phyloP scores from a whole-genome alignment of 2,329 filamentous ascomycete genomes.

The Cercospora sp. region DNA sequence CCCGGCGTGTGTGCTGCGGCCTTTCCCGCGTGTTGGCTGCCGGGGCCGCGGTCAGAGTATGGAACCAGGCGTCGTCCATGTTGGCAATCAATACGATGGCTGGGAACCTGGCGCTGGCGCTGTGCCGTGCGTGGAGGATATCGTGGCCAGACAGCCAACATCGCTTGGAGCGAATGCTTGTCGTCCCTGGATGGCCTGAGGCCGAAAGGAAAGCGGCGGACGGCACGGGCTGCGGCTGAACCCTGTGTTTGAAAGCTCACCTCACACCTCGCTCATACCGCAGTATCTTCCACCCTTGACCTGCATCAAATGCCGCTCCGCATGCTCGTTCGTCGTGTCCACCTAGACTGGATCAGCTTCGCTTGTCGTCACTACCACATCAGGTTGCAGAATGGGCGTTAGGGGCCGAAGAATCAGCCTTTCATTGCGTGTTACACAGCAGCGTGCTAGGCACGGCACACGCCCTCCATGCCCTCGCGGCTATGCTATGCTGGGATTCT shows the following conservation, averaged over 20 bases:
- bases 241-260: not conserved
- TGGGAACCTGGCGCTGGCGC: not conserved
- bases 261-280: constrained; percentile 1
- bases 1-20: constrained; percentile 62
- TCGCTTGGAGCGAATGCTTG: not conserved
- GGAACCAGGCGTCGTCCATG: constrained; percentile 79
- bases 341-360: not conserved
- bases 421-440: not conserved
- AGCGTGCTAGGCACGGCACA: not conserved
- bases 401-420: not conserved
- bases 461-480: not conserved
- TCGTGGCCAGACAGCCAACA: not conserved
- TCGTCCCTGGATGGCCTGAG: not conserved
- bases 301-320: not conserved
- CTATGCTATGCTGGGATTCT: not conserved
- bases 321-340: not conserved
- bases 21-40: constrained; percentile 50
- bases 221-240: not conserved
- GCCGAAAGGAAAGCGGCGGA: not conserved
- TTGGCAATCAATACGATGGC: not conserved
- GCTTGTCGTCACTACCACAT: not conserved
- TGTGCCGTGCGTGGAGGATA: not conserved
- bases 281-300: not conserved
- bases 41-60: constrained; percentile 57
- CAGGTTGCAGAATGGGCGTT: not conserved